Conservation (phyloP, 1,284 basidiomycete genomes). For the Quambalaria eucalypti region DNA sequence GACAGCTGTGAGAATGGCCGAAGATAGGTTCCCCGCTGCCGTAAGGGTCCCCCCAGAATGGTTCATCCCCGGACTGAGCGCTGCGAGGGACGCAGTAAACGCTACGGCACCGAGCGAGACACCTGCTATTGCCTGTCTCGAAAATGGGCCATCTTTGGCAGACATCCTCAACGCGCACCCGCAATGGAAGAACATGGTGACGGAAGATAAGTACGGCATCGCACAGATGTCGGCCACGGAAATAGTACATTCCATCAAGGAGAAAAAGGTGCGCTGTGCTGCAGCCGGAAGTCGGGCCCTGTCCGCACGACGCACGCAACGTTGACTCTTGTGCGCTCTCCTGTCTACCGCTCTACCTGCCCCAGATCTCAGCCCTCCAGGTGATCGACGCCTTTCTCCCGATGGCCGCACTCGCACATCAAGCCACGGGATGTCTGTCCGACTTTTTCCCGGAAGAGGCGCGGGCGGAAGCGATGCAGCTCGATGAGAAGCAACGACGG, state of each 20-base stretch:
- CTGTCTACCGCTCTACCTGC: not conserved
- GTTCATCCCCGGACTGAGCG: not conserved
- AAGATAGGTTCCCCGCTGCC: no score
- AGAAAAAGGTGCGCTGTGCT: not conserved
- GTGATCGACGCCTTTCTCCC: constrained; percentile 11
- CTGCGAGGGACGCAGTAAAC: not conserved
- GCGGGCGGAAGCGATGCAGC: constrained; percentile 6
- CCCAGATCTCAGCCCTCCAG: not conserved
- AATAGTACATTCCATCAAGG: not conserved
- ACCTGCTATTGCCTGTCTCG: not conserved
- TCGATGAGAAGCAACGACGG: constrained; percentile 11
- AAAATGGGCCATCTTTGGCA: not conserved
- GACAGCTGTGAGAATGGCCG: no score
- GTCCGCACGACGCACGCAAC: not conserved
- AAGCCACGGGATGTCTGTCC: constrained; percentile 23
- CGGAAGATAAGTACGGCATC: not conserved
- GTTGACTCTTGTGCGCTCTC: no score
- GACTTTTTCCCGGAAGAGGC: constrained; percentile 15
- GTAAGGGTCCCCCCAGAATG: not conserved
- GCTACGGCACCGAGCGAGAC: not conserved
- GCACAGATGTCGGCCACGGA: not conserved
- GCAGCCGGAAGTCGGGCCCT: not conserved
- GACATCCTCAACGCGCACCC: no score
- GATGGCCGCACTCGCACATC: constrained; percentile 18
- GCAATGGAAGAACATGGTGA: not conserved